These are phyloP conservation scores for Trichosporon sp. DNA, from an alignment of 1,284 basidiomycete species.

Conservation along the genomic window DNA sequence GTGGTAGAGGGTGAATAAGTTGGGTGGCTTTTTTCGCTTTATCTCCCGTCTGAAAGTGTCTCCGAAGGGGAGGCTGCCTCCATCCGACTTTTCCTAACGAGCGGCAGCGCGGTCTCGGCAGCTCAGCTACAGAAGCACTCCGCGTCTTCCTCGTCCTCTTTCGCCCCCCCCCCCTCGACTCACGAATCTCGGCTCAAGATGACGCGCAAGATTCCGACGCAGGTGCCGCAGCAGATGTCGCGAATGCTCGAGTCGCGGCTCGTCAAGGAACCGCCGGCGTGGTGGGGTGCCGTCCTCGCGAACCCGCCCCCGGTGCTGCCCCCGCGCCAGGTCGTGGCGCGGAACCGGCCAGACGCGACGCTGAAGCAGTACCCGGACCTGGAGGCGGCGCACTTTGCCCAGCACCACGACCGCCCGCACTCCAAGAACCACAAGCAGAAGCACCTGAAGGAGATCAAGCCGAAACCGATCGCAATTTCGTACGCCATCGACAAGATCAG, in stretches of 20 bases:
- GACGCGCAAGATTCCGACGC: constrained; percentile 76
- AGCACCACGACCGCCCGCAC: constrained; percentile 3
- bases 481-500: constrained; percentile 84
- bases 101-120: not conserved
- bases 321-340: constrained; percentile 62
- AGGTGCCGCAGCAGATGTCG: constrained; percentile 83
- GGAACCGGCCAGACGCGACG: constrained; percentile 46
- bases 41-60: constrained; percentile 4
- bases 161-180: not conserved
- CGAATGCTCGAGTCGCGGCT: constrained; percentile 71
- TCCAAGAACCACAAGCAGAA: constrained; percentile 18
- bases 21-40: not conserved
- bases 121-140: not conserved
- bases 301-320: constrained; percentile 83
- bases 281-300: constrained; percentile 79
- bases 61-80: not conserved
- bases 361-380: constrained; percentile 24
- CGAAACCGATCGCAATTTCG: constrained; percentile 61
- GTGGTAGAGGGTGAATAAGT: constrained; percentile 11
- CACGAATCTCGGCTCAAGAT: constrained; percentile 51
- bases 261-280: constrained; percentile 68
- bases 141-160: not conserved
- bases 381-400: constrained; percentile 10
- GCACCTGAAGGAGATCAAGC: constrained; percentile 54
- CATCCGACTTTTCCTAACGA: constrained; percentile 21